Conservation (phyloP, 148 eudicot genomes). For the Heliamphora exappendiculata region DNA sequence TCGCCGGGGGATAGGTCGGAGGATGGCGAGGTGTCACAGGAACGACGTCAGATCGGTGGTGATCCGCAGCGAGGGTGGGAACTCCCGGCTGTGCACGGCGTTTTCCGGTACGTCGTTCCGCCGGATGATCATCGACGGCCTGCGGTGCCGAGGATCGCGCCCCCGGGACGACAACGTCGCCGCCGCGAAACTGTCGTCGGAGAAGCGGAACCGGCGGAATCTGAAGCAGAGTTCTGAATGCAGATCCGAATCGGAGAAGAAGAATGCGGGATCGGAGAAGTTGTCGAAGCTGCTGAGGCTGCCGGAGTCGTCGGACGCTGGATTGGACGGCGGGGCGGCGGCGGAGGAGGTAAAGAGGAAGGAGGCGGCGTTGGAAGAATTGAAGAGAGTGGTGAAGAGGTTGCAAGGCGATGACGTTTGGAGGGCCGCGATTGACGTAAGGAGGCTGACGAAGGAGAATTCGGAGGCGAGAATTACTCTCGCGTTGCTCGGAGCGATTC, state of each 20-base stretch:
- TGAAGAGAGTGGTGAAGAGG: constrained; percentile 43
- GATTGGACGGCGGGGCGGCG: constrained; percentile 12
- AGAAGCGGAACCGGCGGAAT: not conserved
- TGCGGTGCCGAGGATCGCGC: constrained; percentile 14
- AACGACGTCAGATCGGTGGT: not conserved
- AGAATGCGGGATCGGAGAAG: constrained; percentile 33
- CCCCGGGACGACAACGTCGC: not conserved
- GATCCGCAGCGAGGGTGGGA: not conserved
- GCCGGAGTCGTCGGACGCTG: constrained; percentile 27
- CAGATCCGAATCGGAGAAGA: constrained; percentile 6
- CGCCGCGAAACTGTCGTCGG: not conserved
- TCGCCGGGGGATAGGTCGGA: not conserved
- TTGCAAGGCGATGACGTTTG: constrained; percentile 31
- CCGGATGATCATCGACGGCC: constrained; percentile 6
- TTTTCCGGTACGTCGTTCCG: constrained; percentile 18
- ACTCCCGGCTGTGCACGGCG: constrained; percentile 9
- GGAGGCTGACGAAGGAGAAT: constrained; percentile 67
- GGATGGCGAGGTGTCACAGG: constrained; percentile 2
- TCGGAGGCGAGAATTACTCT: constrained; percentile 51
- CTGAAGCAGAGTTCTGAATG: not conserved
- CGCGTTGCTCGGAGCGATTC: constrained; percentile 84
- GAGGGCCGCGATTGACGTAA: constrained; percentile 45
- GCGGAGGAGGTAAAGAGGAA: constrained; percentile 34
- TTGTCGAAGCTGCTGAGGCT: constrained; percentile 54
- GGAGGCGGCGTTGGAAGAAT: constrained; percentile 48